Conservation (phyloP, 495 filamentous ascomycete species). For the Clohesyomyces aquaticus region DNA sequence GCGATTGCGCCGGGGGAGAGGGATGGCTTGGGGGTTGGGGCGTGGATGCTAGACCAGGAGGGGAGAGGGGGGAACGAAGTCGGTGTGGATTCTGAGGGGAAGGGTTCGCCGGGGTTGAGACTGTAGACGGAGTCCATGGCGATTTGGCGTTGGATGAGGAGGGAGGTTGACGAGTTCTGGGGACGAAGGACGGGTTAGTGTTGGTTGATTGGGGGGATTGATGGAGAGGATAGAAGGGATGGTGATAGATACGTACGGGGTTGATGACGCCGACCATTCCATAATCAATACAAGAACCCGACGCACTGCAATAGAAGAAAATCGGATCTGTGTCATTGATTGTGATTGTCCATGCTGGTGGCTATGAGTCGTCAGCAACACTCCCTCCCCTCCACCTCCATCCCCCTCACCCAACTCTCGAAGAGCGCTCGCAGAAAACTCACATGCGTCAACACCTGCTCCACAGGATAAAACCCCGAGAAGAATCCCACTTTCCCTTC, state of each 20-base stretch:
- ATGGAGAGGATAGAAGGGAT: not conserved
- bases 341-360: slow-evolving; percentile 52
- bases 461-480: slow-evolving; percentile 24
- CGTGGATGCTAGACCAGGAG: slow-evolving; percentile 23
- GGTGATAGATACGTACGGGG: slow-evolving; percentile 36
- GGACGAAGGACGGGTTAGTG: not conserved
- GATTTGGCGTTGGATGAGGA: slow-evolving; percentile 41
- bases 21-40: slow-evolving; percentile 1
- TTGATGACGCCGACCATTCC: slow-evolving; percentile 56
- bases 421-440: not conserved
- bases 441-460: slow-evolving; percentile 19
- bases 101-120: slow-evolving; percentile 51
- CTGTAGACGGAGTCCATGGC: slow-evolving; percentile 45
- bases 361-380: slow-evolving; percentile 44
- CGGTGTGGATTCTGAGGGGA: slow-evolving; percentile 36
- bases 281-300: slow-evolving; percentile 47
- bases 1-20: slow-evolving; percentile 4
- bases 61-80: not conserved
- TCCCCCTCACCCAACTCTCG: not conserved
- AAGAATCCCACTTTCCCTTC: slow-evolving; percentile 44
- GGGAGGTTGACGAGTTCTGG: slow-evolving; percentile 16
- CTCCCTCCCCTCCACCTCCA: not conserved
- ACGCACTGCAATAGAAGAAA: slow-evolving; percentile 65
- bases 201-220: slow-evolving; percentile 26
- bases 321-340: slow-evolving; percentile 63